Conservation (phyloP, 176 grass and related monocot genomes). For the Oryza nivara region DNA sequence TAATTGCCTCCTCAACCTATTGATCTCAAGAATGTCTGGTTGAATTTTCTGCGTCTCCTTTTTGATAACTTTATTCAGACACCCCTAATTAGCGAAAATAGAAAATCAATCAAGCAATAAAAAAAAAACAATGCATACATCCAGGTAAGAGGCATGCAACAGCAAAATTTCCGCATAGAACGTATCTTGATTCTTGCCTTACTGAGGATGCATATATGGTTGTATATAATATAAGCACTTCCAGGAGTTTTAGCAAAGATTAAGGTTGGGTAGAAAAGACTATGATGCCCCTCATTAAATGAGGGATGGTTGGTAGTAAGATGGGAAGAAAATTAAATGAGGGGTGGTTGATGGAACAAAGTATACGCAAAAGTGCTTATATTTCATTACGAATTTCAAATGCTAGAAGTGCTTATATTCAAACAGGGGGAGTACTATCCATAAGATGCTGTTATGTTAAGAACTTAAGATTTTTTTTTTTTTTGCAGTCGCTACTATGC, state of each 20-base stretch:
- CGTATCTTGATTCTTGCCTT: neutral
- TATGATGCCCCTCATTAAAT: too few relatives aligned
- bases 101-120: slow-evolving; percentile 27
- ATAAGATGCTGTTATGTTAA: neutral
- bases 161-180: neutral
- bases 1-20: slow-evolving; percentile 85
- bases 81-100: slow-evolving; percentile 59
- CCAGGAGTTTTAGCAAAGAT: too few relatives aligned
- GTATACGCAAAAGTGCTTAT: too few relatives aligned
- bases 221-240: neutral
- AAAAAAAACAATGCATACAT: slow-evolving; percentile 14
- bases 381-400: too few relatives aligned
- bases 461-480: neutral
- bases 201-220: neutral
- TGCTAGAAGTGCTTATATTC: too few relatives aligned
- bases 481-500: slow-evolving; percentile 21
- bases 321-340: too few relatives aligned
- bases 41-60: slow-evolving; percentile 68
- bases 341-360: too few relatives aligned
- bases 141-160: slow-evolving; percentile 10
- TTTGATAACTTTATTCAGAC: slow-evolving; percentile 73
- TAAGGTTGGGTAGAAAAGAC: too few relatives aligned
- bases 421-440: neutral
- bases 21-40: slow-evolving; percentile 94
- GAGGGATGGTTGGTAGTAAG: too few relatives aligned